Conservation (phyloP, 1,139 yeast genomes). For the Trichomonascaceae sp. region DNA sequence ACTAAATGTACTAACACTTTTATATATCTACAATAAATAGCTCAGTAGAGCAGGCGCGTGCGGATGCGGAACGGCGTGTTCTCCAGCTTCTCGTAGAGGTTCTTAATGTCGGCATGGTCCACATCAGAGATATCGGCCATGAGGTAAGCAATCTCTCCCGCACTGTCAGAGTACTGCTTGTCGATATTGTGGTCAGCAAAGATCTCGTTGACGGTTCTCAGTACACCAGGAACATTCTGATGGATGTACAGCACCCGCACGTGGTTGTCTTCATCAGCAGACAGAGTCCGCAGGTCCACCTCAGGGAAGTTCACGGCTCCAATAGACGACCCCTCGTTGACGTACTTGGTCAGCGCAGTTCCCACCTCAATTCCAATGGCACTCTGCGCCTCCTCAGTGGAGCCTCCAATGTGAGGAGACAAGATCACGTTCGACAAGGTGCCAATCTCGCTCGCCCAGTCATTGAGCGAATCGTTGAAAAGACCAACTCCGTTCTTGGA, state of each 20-base stretch:
- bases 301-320: slow-evolving; percentile 99
- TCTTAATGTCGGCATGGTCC: slow-evolving; percentile 65
- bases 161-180: slow-evolving; percentile 93
- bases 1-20: too few relatives aligned
- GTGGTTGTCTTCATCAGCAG: slow-evolving; percentile 68
- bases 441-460: slow-evolving; percentile 75
- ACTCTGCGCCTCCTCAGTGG: slow-evolving; percentile 97
- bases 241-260: slow-evolving; percentile 95
- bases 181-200: slow-evolving; percentile 92
- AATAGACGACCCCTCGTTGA: slow-evolving; percentile 90
- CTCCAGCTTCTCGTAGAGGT: slow-evolving; percentile 74
- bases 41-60: slow-evolving; percentile 74
- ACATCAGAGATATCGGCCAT: slow-evolving; percentile 97
- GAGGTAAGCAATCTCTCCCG: slow-evolving; percentile 91
- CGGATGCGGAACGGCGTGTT: slow-evolving; percentile 85
- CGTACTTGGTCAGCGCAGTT: slow-evolving; percentile 71
- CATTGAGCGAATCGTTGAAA: slow-evolving; percentile 59
- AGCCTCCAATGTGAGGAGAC: slow-evolving; percentile 98
- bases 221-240: slow-evolving; percentile 97
- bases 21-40: too few relatives aligned
- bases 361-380: slow-evolving; percentile 97
- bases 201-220: slow-evolving; percentile 92
- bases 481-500: slow-evolving; percentile 86
- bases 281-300: slow-evolving; percentile 79
- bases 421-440: slow-evolving; percentile 78